Conservation (phyloP, 805 yeast genomes). For the Suhomyces vadensis region DNA sequence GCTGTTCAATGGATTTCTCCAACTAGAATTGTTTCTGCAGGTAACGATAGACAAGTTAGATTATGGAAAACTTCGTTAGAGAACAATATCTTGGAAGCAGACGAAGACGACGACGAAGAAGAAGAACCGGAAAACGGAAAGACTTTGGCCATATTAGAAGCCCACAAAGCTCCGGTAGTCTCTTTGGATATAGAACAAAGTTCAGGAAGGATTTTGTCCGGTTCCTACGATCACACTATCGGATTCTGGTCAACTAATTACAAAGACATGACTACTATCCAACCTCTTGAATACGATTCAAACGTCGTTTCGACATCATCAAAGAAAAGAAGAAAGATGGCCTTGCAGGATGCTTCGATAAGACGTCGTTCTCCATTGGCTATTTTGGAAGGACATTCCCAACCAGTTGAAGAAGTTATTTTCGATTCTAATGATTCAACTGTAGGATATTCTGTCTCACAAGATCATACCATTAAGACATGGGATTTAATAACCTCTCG, state of each 20-base stretch:
- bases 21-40: constrained; percentile 76
- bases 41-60: constrained; percentile 86
- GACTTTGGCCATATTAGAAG: constrained; percentile 83
- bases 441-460: constrained; percentile 91
- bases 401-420: constrained; percentile 83
- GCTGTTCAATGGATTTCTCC: constrained; percentile 77
- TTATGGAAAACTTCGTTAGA: constrained; percentile 72
- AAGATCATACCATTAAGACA: constrained; percentile 91
- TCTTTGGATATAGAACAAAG: constrained; percentile 59
- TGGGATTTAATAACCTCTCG: constrained; percentile 93
- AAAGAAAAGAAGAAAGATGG: constrained; percentile 84
- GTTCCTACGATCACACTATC: constrained; percentile 74
- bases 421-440: constrained; percentile 73
- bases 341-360: constrained; percentile 70
- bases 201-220: constrained; percentile 72
- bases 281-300: constrained; percentile 44
- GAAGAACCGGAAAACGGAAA: constrained; percentile 61
- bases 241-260: constrained; percentile 88
- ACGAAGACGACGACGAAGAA: constrained; percentile 39
- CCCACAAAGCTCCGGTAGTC: constrained; percentile 87
- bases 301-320: constrained; percentile 66
- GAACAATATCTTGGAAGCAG: constrained; percentile 45
- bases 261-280: constrained; percentile 73
- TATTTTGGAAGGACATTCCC: constrained; percentile 75
- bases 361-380: constrained; percentile 82